These are phyloP conservation scores for Fonsecaea nubica DNA, from an alignment of 2,329 filamentous ascomycete genomes.

Conservation along the genomic window DNA sequence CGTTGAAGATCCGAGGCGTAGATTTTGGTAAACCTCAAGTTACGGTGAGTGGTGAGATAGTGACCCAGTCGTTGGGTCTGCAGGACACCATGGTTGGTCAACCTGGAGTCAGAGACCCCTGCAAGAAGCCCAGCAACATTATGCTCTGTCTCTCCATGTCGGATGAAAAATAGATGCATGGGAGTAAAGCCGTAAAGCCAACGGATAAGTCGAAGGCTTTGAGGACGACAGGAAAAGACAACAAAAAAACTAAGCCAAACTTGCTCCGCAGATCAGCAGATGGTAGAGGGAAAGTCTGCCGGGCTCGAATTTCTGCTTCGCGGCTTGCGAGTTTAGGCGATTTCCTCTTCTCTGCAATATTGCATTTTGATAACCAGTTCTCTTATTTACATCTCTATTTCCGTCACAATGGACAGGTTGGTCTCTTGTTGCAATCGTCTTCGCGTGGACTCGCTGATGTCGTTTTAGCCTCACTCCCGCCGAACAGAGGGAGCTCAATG, in stretches of 20 bases:
- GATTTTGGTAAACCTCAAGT: slow-evolving; percentile 70
- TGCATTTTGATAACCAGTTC: background rate
- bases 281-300: background rate
- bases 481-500: slow-evolving; percentile 91
- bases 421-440: background rate
- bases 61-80: slow-evolving; percentile 75
- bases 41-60: slow-evolving; percentile 66
- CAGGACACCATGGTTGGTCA: slow-evolving; percentile 81
- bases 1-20: slow-evolving; percentile 81
- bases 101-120: slow-evolving; percentile 76
- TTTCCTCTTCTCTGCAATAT: background rate
- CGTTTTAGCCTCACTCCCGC: slow-evolving; percentile 69
- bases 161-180: slow-evolving; percentile 76
- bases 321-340: background rate
- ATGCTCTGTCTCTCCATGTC: slow-evolving; percentile 89
- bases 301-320: background rate
- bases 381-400: background rate
- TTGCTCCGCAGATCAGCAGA: background rate
- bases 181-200: slow-evolving; percentile 4
- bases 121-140: slow-evolving; percentile 73
- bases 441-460: slow-evolving; percentile 2
- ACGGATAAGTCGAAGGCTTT: background rate
- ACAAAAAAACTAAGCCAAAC: background rate
- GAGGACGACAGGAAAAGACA: background rate
- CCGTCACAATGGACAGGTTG: slow-evolving; percentile 36